Conservation (phyloP, 2,329 filamentous ascomycete species). For the Grosmannia huntii region DNA sequence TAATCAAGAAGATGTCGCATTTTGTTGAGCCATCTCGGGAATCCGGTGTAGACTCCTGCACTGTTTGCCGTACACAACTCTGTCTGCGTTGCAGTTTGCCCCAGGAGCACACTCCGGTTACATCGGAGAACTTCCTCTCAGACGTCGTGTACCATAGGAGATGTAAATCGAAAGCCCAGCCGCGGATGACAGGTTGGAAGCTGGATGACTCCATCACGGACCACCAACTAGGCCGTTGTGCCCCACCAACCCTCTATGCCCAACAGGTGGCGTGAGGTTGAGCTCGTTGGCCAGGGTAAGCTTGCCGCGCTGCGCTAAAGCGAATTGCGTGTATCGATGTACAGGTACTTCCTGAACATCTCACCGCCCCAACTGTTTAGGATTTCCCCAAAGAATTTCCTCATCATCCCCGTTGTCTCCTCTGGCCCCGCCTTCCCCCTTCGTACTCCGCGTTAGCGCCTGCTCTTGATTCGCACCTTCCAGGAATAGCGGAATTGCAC, state of each 20-base stretch:
- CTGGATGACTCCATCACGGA: background rate
- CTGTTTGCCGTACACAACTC: background rate
- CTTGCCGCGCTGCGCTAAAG: background rate
- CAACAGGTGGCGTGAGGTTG: background rate
- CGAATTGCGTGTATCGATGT: slow-evolving; percentile 9
- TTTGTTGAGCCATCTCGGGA: background rate
- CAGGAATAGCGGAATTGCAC: background rate
- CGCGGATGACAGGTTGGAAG: background rate
- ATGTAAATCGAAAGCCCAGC: background rate
- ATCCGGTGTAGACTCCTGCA: background rate
- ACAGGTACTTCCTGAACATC: slow-evolving; percentile 17
- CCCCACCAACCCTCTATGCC: background rate
- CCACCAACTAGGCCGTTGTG: background rate
- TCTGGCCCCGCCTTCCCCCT: slow-evolving; percentile 3
- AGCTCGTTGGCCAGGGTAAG: background rate
- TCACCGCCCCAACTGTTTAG: slow-evolving; percentile 15
- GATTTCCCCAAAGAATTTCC: slow-evolving; percentile 19
- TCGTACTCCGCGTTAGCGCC: background rate
- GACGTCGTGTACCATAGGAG: background rate
- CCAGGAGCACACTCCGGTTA: background rate
- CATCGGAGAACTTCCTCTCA: background rate
- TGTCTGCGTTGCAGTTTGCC: background rate
- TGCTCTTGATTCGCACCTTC: background rate
- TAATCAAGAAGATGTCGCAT: background rate
- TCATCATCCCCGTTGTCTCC: background rate